These are phyloP conservation scores for Poa annua DNA, from an alignment of 176 grass and related monocot species.

Conservation along the genomic window DNA sequence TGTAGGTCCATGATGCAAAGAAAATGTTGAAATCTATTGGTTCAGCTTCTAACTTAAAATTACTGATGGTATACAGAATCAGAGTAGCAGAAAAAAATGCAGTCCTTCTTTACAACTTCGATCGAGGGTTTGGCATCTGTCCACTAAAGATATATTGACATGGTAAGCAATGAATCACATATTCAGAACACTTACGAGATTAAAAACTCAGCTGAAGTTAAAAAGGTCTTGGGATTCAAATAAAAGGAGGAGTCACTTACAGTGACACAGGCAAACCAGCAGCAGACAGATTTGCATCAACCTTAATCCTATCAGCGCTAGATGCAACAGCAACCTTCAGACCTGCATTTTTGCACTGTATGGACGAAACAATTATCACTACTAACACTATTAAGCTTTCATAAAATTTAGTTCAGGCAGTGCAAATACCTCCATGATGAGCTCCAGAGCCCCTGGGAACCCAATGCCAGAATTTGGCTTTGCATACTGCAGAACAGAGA, in stretches of 20 bases:
- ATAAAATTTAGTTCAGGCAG: constrained; percentile 24
- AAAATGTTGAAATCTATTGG: constrained; percentile 22
- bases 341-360: constrained; percentile 85
- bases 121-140: not conserved
- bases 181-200: constrained; percentile 7
- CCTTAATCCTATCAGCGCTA: constrained; percentile 92
- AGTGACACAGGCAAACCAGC: constrained; percentile 75
- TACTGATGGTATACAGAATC: constrained; percentile 6
- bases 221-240: constrained; percentile 35
- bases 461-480: constrained; percentile 91
- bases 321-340: constrained; percentile 97
- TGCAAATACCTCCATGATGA: constrained; percentile 78
- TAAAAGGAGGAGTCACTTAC: constrained; percentile 54
- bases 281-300: constrained; percentile 92
- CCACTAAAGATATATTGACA: not conserved
- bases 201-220: not conserved
- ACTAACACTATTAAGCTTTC: constrained; percentile 12
- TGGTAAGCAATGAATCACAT: constrained; percentile 11
- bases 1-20: not conserved
- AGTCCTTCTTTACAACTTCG: constrained; percentile 14
- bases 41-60: constrained; percentile 16
- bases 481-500: constrained; percentile 69
- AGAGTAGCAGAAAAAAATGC: constrained; percentile 14
- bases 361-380: constrained; percentile 32
- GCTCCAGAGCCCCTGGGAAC: constrained; percentile 89